phyloP scores from a whole-genome alignment of 306 rosid genomes.

The Begonia fuchsioides region DNA sequence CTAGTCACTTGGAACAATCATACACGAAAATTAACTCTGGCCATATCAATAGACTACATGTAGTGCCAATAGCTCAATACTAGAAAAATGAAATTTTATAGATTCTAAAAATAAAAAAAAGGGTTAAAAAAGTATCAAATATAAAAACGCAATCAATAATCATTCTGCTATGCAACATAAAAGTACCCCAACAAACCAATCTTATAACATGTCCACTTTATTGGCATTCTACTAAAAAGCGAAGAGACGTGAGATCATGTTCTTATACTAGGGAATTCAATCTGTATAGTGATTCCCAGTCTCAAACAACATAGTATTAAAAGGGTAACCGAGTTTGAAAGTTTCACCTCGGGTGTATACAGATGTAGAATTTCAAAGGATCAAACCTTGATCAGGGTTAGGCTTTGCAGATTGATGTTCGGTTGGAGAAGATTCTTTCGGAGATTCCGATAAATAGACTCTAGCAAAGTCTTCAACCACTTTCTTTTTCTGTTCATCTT shows the following conservation, averaged over 20 bases:
- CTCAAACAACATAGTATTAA: not conserved
- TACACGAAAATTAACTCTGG: no score
- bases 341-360: not conserved
- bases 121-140: not conserved
- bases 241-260: not conserved
- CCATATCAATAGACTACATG: no score
- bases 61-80: no score
- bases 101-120: no score
- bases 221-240: not conserved
- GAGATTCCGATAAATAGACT: not conserved
- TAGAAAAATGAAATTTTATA: no score
- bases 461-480: not conserved
- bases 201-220: not conserved
- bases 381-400: conserved; percentile 1
- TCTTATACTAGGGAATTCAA: not conserved
- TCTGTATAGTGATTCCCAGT: not conserved
- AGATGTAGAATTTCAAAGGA: not conserved
- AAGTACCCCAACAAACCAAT: not conserved
- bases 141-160: not conserved
- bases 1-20: no score
- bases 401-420: not conserved
- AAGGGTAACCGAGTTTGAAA: not conserved
- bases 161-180: not conserved
- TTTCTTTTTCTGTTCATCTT: conserved; percentile 17
- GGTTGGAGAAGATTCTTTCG: not conserved